Evolutionary conservation across 192 early-diverging fungal genomes (phyloP), one percentile per base, ranked within the genome.

Genomic region (Spizellomyces punctatus): DNA sequence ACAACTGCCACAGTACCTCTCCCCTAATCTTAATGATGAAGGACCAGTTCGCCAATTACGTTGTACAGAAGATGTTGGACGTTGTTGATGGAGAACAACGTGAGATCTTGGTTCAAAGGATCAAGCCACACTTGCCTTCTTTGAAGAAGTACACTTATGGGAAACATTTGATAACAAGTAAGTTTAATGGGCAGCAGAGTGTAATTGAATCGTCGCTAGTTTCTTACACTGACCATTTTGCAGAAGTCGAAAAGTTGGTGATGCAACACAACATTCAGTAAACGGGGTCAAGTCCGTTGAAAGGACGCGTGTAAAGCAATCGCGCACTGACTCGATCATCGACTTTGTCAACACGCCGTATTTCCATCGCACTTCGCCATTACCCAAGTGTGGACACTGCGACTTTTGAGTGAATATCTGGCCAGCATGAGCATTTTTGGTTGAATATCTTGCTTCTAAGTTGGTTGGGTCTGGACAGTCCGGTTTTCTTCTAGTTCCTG

Each of bases 31-130:
- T 88, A n/a, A 97, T 99, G 95, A 99, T 99, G 96, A 98, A 98
- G 83, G 96, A 99, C 83, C 96, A 99, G 81, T 99, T 95, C 75
- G 97, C 97, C 55, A 99, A 99, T 70, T 99, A 99, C 80, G 97
- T 99, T 42, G 93, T 99, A 49, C 97, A 99, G 78, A 99, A 99
- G 80, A 96, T 99, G 95, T 83, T 99, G 58, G 97, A 99, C 80
- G 96, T 98, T 47, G 94, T 96, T 8, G 93, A 94, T 70, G 95
- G 89, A 12, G 86, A 90, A n/a, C 93, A 97, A 79, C 88, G 92
- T 42, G 92, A 94, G 58, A 67, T 93, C 10, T 82, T 99, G n/a
- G 84, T 99, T 19, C 76, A 79, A 74, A 94, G 93, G 84, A 98
- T 99, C 78, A 91, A 91, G 75, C 95, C 95, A 10, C 95, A 99